phyloP scores from a whole-genome alignment of 345 rosid species.

The Trapa incisa region DNA sequence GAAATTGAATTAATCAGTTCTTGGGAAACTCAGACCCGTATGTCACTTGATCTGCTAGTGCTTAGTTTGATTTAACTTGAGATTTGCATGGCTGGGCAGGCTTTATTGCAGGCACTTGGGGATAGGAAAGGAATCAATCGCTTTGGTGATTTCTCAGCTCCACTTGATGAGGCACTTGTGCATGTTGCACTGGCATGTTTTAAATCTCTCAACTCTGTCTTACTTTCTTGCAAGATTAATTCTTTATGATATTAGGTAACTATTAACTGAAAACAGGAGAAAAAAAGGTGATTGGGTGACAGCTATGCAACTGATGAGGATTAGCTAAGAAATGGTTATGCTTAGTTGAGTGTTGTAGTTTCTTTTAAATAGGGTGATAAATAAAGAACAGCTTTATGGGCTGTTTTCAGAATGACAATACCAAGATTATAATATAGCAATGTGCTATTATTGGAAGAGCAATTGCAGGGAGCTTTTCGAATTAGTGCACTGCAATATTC shows the following conservation, averaged over 20 bases:
- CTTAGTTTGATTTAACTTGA: neutral
- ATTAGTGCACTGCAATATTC: too few relatives aligned
- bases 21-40: too few relatives aligned
- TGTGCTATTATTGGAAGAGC: neutral
- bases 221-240: neutral
- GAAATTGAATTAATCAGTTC: too few relatives aligned
- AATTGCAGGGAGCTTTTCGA: neutral
- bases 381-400: neutral
- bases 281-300: neutral
- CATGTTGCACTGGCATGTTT: conserved; percentile 67
- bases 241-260: neutral
- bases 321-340: neutral
- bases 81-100: conserved; percentile 27
- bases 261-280: too few relatives aligned
- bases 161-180: conserved; percentile 81
- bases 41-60: neutral
- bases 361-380: neutral
- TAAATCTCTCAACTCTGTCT: neutral
- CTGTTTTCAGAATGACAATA: neutral
- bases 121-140: conserved; percentile 83
- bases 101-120: conserved; percentile 77
- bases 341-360: neutral
- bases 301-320: neutral
- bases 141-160: conserved; percentile 89
- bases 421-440: neutral